Evolutionary conservation across 106 monocot species (phyloP), one percentile per base, ranked within the genome.

Genomic region (Hemerocallis citrina): DNA sequence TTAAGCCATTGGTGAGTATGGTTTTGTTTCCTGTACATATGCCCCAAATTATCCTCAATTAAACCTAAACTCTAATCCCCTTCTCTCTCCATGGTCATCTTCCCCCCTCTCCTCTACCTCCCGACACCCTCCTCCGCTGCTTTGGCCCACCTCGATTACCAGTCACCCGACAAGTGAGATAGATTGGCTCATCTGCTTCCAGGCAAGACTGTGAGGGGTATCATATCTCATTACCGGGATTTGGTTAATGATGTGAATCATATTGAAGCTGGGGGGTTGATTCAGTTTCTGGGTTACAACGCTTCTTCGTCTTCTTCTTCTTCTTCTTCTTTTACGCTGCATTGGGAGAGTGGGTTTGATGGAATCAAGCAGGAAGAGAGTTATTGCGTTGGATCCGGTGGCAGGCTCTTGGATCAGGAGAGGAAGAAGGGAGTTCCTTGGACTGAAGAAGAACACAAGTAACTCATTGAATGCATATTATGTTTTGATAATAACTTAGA

Each of bases 401-500:
- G 9, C 65, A 25, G 48, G 5, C 17, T 65, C 16, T 37, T 64
- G 5, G 85, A 85, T 22, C 90, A 91, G n/a, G 85, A 91, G 63
- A 78, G 85, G 71, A 91, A 91, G 65, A 91, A 91, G 59, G 90
- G 85, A 7, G 74, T 90, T 23, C 85, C 90, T 33, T 90, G 90
- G 90, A 85, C 85, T 21, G 90, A 90, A 63, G 82, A 90, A 17
- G 90, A 91, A 57, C 90, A 91, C 82, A 91, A 82, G 90, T 90
- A 65, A 69, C n/a, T 33, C 22, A 1, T 22, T n/a, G 12, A 17
- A 17, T 63, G 4, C 1, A 34, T 8, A 3, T 28, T 15, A 1
- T n/a, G n/a, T n/a, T n/a, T n/a, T n/a, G n/a, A n/a, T n/a, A n/a
- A n/a, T n/a, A n/a, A n/a, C n/a, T n/a, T n/a, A n/a, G n/a, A n/a